Evolutionary conservation across 192 early-diverging fungal genomes (phyloP).

Genomic region (Podila clonocystis): DNA sequence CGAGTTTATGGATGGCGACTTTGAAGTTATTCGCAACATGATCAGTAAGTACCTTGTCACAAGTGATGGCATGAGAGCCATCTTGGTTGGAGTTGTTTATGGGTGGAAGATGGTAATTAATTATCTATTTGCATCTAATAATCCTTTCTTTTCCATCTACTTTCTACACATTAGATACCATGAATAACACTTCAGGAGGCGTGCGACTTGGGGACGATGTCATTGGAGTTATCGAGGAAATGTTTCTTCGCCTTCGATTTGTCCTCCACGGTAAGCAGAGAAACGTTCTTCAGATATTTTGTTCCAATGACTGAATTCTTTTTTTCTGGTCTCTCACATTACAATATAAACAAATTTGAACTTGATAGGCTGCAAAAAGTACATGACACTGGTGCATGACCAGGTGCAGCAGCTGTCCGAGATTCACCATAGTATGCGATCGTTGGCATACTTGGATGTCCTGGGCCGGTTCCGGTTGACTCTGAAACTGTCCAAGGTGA

Average conservation of each 20-base stretch:
- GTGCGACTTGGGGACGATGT: conserved; percentile 46
- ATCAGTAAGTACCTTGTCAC: conserved; percentile 58
- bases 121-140: conserved; percentile 1
- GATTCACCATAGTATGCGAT: conserved; percentile 63
- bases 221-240: conserved; percentile 51
- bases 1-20: conserved; percentile 70
- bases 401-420: conserved; percentile 66
- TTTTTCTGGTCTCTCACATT: background rate
- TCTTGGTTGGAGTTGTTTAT: background rate
- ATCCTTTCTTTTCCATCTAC: conserved; percentile 3
- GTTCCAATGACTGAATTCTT: background rate
- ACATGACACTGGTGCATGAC: conserved; percentile 66
- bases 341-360: background rate
- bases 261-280: conserved; percentile 31
- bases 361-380: conserved; percentile 63
- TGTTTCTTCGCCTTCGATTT: conserved; percentile 46
- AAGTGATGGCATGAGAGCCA: background rate
- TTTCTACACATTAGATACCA: conserved; percentile 28
- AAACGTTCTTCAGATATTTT: background rate
- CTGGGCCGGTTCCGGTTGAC: conserved; percentile 64
- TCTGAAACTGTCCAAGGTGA: conserved; percentile 60
- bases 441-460: conserved; percentile 64
- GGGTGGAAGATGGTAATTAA: background rate
- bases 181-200: conserved; percentile 49
- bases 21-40: conserved; percentile 65